Evolutionary conservation across 1,284 basidiomycete genomes (phyloP).

Genomic region (Papiliotrema flavescens): DNA sequence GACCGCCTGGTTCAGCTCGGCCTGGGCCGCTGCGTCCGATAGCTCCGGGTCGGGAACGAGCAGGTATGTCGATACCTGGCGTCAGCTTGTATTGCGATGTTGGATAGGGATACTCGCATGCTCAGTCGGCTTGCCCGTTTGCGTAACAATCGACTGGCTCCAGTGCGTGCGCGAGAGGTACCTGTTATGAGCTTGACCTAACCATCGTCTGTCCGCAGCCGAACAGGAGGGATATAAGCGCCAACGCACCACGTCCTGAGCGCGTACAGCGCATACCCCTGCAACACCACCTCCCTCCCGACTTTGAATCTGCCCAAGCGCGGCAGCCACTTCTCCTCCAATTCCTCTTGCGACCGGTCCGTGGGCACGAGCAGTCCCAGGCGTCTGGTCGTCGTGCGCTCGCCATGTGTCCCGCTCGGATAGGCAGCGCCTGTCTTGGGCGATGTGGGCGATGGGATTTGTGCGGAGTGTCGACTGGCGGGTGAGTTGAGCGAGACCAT

Average conservation of each 20-base stretch:
- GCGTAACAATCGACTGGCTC: conserved; percentile 40
- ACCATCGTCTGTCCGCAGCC: neutral
- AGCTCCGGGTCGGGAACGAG: conserved; percentile 29
- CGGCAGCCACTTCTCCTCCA: conserved; percentile 38
- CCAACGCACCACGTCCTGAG: conserved; percentile 37
- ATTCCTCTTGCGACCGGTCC: conserved; percentile 34
- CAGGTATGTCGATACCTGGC: conserved; percentile 39
- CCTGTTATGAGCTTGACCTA: conserved; percentile 16
- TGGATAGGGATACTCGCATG: conserved; percentile 18
- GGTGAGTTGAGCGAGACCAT: conserved; percentile 1
- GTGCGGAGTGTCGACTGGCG: neutral
- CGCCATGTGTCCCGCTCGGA: neutral
- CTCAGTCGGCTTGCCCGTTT: conserved; percentile 43
- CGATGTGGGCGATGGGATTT: neutral
- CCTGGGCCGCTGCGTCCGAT: conserved; percentile 16
- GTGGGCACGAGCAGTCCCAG: conserved; percentile 37
- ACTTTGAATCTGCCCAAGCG: conserved; percentile 32
- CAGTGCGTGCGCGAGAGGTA: conserved; percentile 41
- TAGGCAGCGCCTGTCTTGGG: neutral
- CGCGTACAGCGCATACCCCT: conserved; percentile 40
- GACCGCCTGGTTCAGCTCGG: conserved; percentile 28
- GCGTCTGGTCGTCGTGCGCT: neutral
- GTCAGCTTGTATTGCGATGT: neutral
- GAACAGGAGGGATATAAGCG: neutral
- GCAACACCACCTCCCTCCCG: conserved; percentile 33